phyloP scores from a whole-genome alignment of 2,329 filamentous ascomycete species.

The Fusarium kyushuense region DNA sequence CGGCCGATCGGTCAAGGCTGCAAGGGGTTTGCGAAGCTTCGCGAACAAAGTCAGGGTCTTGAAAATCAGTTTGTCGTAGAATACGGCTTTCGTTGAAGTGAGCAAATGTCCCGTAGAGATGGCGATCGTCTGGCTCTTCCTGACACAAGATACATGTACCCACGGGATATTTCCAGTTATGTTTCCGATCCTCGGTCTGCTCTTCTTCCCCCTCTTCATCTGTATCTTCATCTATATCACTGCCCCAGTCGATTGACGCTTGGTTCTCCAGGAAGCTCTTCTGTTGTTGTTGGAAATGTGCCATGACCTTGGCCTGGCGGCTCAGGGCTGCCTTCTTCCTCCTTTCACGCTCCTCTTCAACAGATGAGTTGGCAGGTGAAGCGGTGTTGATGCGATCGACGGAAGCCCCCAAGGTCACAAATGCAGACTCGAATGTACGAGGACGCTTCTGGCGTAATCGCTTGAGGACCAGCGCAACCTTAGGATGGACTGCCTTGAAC shows the following conservation, averaged over 20 bases:
- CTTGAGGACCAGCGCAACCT: constrained; percentile 85
- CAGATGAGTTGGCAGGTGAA: constrained; percentile 78
- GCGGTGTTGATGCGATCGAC: constrained; percentile 84
- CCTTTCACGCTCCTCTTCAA: constrained; percentile 79
- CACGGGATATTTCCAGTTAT: constrained; percentile 85
- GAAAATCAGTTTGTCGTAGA: constrained; percentile 85
- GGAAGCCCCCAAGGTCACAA: constrained; percentile 72
- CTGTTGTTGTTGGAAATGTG: constrained; percentile 97
- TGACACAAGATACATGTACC: constrained; percentile 97
- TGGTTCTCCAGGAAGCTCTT: constrained; percentile 94
- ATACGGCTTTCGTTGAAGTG: constrained; percentile 88
- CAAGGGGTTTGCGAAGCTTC: constrained; percentile 83
- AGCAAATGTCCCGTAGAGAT: constrained; percentile 92
- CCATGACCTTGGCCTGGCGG: constrained; percentile 94
- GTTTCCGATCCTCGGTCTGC: constrained; percentile 72
- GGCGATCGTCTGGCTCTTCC: constrained; percentile 90
- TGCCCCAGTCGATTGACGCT: constrained; percentile 86
- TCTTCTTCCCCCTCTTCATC: constrained; percentile 75
- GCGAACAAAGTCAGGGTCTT: constrained; percentile 84
- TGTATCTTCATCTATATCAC: constrained; percentile 79
- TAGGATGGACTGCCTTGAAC: constrained; percentile 85
- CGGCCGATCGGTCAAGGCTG: constrained; percentile 87
- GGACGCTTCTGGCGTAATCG: constrained; percentile 87
- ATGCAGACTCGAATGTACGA: constrained; percentile 75
- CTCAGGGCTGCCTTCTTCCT: constrained; percentile 93